Base-by-base conservation (phyloP, 192 early-diverging fungal species). In the Dissophora ornata region DNA sequence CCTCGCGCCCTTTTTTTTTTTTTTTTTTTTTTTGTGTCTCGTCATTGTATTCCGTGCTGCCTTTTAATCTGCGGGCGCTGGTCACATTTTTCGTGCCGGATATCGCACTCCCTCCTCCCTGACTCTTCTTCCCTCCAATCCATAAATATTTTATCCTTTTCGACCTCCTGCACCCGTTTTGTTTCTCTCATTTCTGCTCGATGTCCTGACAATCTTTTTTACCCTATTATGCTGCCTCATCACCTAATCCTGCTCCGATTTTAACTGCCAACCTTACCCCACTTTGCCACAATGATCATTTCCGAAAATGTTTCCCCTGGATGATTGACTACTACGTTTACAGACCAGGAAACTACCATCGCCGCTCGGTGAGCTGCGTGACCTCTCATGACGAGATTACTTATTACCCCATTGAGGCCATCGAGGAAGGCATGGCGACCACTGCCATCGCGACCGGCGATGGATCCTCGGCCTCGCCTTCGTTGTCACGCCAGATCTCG, bases 291-390 rank as follows among this genome's bases (percentile, higher is more conserved):
- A 11, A 51, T 56, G 18, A n/a, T 22, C 22, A 7, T 25, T 47
- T 26, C 21, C 42, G 22, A 57, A 54, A 34, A 53, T 26, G 38
- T 0, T 38, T 29, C 7, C 47, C 21, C 11, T 30, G 38, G 22
- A 71, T 71, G 69, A 63, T 46, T 67, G n/a, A 54, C n/a, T 32
- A 47, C 40, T 19, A 45, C 44, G 18, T 28, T 21, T 57, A 22
- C 65, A 77, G 73, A 62, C 57, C 73, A 28, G 56, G 50, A 13
- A 56, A 46, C 38, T 67, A 77, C 26, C 73, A 77, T 24, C 73
- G 73, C 38, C 73, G 73, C 49, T 67, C 73, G 10, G 34, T 62
- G 44, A 77, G 73, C 65, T 77, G 64, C 50, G 73, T 77, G 1
- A 53, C 73, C 36, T 67, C 64, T 18, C 56, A 66, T 48, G 64